Conservation (phyloP, 345 rosid genomes). For the Rubroshorea leprosula region DNA sequence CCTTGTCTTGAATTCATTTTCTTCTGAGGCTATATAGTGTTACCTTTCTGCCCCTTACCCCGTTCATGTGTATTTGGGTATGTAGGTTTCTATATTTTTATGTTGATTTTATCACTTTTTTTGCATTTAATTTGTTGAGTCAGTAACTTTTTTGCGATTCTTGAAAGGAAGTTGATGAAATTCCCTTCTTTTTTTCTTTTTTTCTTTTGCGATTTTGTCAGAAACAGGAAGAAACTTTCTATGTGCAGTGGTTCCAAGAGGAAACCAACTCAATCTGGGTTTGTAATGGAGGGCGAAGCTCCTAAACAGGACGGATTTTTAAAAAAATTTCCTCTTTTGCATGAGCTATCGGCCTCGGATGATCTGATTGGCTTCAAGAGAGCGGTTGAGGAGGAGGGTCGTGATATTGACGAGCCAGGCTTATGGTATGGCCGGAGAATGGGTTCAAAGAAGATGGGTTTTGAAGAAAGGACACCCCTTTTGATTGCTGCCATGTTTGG, state of each 20-base stretch:
- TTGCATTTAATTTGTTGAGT: not conserved
- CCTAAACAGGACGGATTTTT: conserved; percentile 25
- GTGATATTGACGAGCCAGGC: conserved; percentile 45
- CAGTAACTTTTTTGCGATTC: not conserved
- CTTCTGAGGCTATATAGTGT: too few species aligned
- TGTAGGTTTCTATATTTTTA: not conserved
- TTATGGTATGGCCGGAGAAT: conserved; percentile 74
- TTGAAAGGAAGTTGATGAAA: conserved; percentile 18
- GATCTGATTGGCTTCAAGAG: conserved; percentile 58
- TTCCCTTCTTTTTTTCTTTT: too few species aligned
- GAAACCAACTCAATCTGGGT: conserved; percentile 23
- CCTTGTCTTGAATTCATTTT: too few species aligned
- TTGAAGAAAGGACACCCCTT: conserved; percentile 77
- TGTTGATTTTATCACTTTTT: not conserved
- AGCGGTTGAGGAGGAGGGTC: conserved; percentile 49
- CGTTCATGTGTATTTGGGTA: too few species aligned
- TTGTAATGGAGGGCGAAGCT: conserved; percentile 30
- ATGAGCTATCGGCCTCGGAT: conserved; percentile 64
- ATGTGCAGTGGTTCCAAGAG: conserved; percentile 43
- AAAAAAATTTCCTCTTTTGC: conserved; percentile 43
- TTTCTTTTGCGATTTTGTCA: conserved; percentile 16
- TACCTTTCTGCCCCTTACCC: too few species aligned
- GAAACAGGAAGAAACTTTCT: conserved; percentile 15
- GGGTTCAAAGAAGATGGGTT: conserved; percentile 59
- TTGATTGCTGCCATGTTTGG: conserved; percentile 89